Base-by-base conservation (phyloP, 495 filamentous ascomycete genomes). In the Xylaria nigripes region DNA sequence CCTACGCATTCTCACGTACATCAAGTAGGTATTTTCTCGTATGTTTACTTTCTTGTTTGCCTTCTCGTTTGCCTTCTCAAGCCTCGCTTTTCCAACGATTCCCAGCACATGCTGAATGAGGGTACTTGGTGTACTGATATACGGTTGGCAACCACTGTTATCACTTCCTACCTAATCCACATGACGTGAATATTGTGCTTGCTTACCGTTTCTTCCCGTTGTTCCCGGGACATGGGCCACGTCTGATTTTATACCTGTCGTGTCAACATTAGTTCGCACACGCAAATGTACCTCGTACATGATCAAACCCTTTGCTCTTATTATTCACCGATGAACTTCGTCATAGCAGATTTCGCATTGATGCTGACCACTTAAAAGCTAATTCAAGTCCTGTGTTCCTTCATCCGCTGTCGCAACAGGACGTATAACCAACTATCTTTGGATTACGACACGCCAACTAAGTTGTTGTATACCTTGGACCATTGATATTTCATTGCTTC, bases 361-460 rank as follows among this genome's bases (percentile, higher is more conserved):
- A 25, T 34, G 34, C 51, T 54, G 19, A 54, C 51, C 32, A 23
- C 51, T 42, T 9, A 54, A n/a, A 48, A 54, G 44, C 51, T 54
- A 40, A 19, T 22, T 42, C 13, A 24, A 27, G 24, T 6, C 13
- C 25, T 36, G 32, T 41, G 41, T 54, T 41, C 51, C 51, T 44
- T 47, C 36, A 18, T 24, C 25, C 29, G 15, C 22, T 24, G 29
- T 48, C 32, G 34, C 47, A 36, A 54, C 29, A 16, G 25, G 34
- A 32, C 24, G 15, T 44, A 1, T 44, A 41, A 44, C 51, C 44
- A 54, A 34, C 43, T 34, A 48, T 21, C 18, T 15, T 22, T n/a
- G 19, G 12, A 42, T 23, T 43, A 32, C 51, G 13, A 54, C 36
- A 16, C 44, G 44, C 51, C 51, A 41, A 44, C 44, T 42, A 16